Conservation (phyloP, 805 yeast genomes). For the Pichia sporocuriosa region DNA sequence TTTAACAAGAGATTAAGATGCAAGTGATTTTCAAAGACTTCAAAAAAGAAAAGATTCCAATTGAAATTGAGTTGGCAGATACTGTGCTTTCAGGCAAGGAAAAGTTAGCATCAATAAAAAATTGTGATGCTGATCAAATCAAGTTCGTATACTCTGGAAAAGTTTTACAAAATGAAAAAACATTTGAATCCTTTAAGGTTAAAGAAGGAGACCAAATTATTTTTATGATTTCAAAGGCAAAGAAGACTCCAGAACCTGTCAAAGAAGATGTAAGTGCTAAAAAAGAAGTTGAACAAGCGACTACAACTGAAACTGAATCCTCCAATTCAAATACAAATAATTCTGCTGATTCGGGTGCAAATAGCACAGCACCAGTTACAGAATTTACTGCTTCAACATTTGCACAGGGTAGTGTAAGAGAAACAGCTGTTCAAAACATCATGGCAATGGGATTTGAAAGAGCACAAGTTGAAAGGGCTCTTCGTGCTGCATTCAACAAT, state of each 20-base stretch:
- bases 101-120: slow-evolving; percentile 60
- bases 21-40: slow-evolving; percentile 82
- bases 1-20: slow-evolving; percentile 35
- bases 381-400: slow-evolving; percentile 45
- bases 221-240: slow-evolving; percentile 74
- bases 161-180: slow-evolving; percentile 77
- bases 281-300: slow-evolving; percentile 8
- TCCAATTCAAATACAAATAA: neutral
- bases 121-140: slow-evolving; percentile 64
- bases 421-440: slow-evolving; percentile 71
- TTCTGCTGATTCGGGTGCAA: slow-evolving; percentile 6
- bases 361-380: slow-evolving; percentile 16
- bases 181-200: slow-evolving; percentile 63
- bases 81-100: slow-evolving; percentile 67
- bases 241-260: slow-evolving; percentile 28
- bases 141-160: slow-evolving; percentile 89
- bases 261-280: slow-evolving; percentile 14
- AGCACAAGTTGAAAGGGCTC: slow-evolving; percentile 79
- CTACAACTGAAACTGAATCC: slow-evolving; percentile 20
- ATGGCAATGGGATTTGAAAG: slow-evolving; percentile 96
- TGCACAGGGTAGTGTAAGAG: slow-evolving; percentile 73
- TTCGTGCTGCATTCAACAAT: slow-evolving; percentile 92
- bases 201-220: slow-evolving; percentile 85
- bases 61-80: slow-evolving; percentile 66
- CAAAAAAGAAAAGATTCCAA: slow-evolving; percentile 79